Base-by-base conservation (phyloP, 805 yeast genomes). In the Myxozyma lipomycoides region DNA sequence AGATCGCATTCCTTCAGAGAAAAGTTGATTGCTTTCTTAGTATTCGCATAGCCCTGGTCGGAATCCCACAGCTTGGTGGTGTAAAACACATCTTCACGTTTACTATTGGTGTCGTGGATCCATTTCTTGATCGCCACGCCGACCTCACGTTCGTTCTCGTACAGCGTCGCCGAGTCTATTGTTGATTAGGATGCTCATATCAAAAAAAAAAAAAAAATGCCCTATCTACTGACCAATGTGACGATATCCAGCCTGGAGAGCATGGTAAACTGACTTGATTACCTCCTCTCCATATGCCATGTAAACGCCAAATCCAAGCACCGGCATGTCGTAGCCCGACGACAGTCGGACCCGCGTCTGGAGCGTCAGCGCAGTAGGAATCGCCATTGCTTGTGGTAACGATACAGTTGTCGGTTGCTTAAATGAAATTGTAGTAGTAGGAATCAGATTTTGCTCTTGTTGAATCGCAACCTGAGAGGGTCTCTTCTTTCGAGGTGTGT, bases 231-330 rank as follows among this genome's bases (percentile, higher is more conserved):
- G 32, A 47, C 51, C 87, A 59, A 82, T 77, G 55, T 79, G 71
- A 64, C 96, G 78, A 76, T 88, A 88, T 10, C 96, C 96, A 30
- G 77, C 72, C 64, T 85, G 84, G 65, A 87, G 84, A 61, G 96
- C 96, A 42, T 85, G 80, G 76, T 84, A 86, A 52, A 86, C 80
- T 56, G 82, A 80, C 46, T 78, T 79, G 26, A 88, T 82, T 56
- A 85, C 81, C 38, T 78, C 75, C 32, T 69, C 78, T 46, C 78
- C 77, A 62, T 79, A 76, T 56, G 85, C 82, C 67, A 85, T 85
- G 91, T 93, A 86, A 69, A 84, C 81, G 37, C 95, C 95, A 52
- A 86, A 76, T 46, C 95, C 95, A 55, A 84, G 81, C 48, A 78
- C 70, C 49, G 95, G 95, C 79, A 85, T 82, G 59, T 76, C 74